phyloP scores from a whole-genome alignment of 1,139 yeast species.

The Suhomyces kunorum region DNA sequence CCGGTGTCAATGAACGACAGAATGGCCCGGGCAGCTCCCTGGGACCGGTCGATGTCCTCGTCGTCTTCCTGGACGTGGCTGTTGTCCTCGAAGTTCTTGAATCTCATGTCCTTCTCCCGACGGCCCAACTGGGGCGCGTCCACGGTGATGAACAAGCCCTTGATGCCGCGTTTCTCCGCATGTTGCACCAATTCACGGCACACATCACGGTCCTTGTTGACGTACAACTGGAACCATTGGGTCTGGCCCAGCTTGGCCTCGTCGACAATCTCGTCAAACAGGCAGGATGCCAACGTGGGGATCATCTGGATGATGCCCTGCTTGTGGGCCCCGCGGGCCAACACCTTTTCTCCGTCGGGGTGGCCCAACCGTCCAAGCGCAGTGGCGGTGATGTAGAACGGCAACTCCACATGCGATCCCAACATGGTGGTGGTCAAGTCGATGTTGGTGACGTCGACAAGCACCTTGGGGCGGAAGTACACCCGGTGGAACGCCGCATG shows the following conservation, averaged over 20 bases:
- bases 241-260: conserved; percentile 53
- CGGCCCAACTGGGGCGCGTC: conserved; percentile 97
- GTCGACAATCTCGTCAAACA: conserved; percentile 70
- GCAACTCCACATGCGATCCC: conserved; percentile 44
- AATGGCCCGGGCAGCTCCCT: conserved; percentile 88
- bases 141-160: conserved; percentile 82
- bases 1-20: conserved; percentile 78
- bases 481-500: conserved; percentile 85
- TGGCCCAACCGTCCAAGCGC: conserved; percentile 82
- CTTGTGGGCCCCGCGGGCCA: conserved; percentile 70
- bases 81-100: conserved; percentile 42
- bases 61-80: conserved; percentile 60
- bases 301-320: conserved; percentile 77
- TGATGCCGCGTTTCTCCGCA: conserved; percentile 74
- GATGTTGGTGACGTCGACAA: conserved; percentile 64
- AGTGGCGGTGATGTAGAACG: conserved; percentile 77
- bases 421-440: conserved; percentile 44
- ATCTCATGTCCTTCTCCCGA: conserved; percentile 69
- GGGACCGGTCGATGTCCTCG: conserved; percentile 63
- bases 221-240: conserved; percentile 92
- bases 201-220: conserved; percentile 63
- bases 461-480: conserved; percentile 78
- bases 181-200: conserved; percentile 63
- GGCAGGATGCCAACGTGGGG: conserved; percentile 75
- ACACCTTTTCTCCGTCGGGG: conserved; percentile 73